phyloP scores from a whole-genome alignment of 139 green algal species.

The Axilococcus clingmanii region DNA sequence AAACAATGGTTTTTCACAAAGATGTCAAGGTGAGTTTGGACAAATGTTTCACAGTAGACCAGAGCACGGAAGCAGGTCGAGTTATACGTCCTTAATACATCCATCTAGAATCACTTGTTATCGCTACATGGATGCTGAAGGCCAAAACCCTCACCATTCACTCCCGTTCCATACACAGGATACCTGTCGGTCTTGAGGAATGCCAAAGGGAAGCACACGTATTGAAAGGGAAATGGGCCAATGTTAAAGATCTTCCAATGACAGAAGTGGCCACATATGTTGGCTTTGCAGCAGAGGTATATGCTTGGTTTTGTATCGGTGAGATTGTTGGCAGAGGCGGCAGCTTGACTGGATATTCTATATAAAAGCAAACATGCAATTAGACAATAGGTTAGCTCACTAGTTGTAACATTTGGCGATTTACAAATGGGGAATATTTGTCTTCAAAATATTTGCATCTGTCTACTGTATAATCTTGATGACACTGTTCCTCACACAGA shows the following conservation, averaged over 20 bases:
- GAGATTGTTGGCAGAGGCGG: constrained; percentile 68
- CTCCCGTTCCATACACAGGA: constrained; percentile 14
- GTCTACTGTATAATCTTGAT: no score
- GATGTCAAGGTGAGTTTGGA: constrained; percentile 33
- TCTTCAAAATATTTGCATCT: no score
- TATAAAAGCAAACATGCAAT: no score
- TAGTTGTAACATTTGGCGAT: no score
- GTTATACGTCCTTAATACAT: neutral
- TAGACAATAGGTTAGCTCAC: no score
- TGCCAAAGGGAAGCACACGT: constrained; percentile 27
- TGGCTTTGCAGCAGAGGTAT: constrained; percentile 59
- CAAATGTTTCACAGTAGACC: neutral
- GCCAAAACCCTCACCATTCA: no score
- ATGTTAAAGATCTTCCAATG: constrained; percentile 32
- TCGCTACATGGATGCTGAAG: no score
- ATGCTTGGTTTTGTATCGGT: constrained; percentile 72
- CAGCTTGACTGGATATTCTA: constrained; percentile 45
- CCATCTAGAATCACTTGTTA: no score
- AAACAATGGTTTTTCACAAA: constrained; percentile 61
- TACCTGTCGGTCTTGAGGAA: constrained; percentile 19
- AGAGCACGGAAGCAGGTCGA: no score
- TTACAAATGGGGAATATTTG: no score
- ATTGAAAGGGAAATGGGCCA: constrained; percentile 18
- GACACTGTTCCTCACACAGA: no score
- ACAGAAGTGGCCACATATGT: constrained; percentile 39